These are phyloP conservation scores for Diaporthe ampelina DNA, from an alignment of 2,329 filamentous ascomycete genomes.

Conservation along the genomic window DNA sequence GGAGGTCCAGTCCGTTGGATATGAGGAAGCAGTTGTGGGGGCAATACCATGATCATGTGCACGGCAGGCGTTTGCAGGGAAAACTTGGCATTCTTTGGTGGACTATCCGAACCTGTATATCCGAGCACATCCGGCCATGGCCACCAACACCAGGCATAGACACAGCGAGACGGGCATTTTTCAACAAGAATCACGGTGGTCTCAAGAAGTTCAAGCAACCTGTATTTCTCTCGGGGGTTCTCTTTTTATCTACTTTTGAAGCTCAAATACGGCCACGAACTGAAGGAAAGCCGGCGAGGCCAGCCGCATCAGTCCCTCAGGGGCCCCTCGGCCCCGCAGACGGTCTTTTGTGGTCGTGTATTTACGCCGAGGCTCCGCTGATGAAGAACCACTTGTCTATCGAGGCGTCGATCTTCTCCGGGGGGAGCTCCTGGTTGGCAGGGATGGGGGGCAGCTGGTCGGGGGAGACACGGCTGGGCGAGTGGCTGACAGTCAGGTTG, in stretches of 20 bases:
- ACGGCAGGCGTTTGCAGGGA: conserved; percentile 34
- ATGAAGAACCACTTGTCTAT: conserved; percentile 99
- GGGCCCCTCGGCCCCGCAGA: not conserved
- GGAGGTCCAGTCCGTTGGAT: not conserved
- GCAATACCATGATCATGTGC: conserved; percentile 32
- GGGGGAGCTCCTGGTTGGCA: conserved; percentile 80
- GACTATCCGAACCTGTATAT: not conserved
- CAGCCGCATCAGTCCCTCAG: conserved; percentile 16
- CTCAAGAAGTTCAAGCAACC: not conserved
- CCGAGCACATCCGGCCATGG: not conserved
- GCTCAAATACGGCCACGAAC: not conserved
- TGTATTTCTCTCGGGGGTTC: conserved; percentile 26
- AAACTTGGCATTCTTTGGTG: not conserved
- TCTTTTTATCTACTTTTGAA: conserved; percentile 32
- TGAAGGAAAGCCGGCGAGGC: conserved; percentile 19
- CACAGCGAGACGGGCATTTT: not conserved
- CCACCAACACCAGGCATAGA: not conserved
- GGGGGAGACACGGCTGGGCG: conserved; percentile 77
- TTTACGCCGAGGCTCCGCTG: conserved; percentile 89
- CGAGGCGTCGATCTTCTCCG: conserved; percentile 92
- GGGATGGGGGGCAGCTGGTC: conserved; percentile 83
- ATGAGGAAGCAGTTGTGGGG: not conserved
- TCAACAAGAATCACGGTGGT: not conserved
- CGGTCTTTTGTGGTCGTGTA: not conserved
- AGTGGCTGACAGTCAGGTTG: conserved; percentile 84